Evolutionary conservation across 257 asterid species (phyloP), one percentile per base, ranked within the genome.

Genomic region (Jacaranda copaia): DNA sequence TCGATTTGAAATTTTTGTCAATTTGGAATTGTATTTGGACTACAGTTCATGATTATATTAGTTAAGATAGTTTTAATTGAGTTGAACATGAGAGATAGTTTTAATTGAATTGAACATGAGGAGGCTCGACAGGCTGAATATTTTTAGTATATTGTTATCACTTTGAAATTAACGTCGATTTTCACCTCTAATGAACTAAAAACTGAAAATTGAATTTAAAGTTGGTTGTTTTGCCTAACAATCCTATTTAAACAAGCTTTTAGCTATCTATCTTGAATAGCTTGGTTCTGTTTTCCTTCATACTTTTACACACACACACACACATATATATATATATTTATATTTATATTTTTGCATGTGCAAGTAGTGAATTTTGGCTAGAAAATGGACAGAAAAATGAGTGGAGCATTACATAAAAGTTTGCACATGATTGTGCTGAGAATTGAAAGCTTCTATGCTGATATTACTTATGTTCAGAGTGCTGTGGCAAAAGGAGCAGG

Each of bases 401-500:
- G 77, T 35, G 86, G 81, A 56, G 61, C 66, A 43, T 67, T 77
- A 18, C 70, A 64, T 36, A 82, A 80, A 57, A 87, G 85, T 81
- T 36, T 85, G 72, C 78, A 45, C 59, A 68, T 76, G 74, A 60
- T 80, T 58, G 60, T 82, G 75, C 13, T 46, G 63, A 77, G 59
- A 78, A 68, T 18, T 70, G 80, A 86, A 74, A 77, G 88, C 68
- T 46, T 73, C 72, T 70, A 18, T 51, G 97, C 83, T 4, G 77
- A 81, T 42, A 87, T 85, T 48, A 91, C 92, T 65, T 84, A 77
- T 75, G 77, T 91, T 73, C 78, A 64, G n/a, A 83, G 81, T 80
- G 97, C 91, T 49, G 87, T 85, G 14, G 84, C 88, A 12, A 85
- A 84, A 85, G 97, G 96, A 84, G 97, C 93, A 77, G 97, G 97